These are phyloP conservation scores for Recurvomyces mirabilis DNA, from an alignment of 495 filamentous ascomycete species.

Conservation along the genomic window DNA sequence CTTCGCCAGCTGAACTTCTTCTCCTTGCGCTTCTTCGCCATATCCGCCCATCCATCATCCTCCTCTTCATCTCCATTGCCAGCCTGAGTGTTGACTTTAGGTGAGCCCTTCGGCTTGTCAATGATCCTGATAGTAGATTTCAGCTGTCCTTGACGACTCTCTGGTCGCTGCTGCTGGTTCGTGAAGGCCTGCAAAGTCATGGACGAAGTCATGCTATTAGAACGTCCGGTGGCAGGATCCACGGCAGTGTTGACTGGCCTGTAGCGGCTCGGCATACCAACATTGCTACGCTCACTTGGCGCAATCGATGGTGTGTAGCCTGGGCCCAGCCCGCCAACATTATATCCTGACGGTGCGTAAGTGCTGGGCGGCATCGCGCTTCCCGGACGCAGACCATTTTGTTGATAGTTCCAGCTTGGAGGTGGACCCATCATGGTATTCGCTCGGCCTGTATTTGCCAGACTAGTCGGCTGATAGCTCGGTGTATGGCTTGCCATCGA, in stretches of 20 bases:
- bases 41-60: slow-evolving; percentile 75
- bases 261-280: slow-evolving; percentile 84
- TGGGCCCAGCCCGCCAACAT: slow-evolving; percentile 30
- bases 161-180: slow-evolving; percentile 2
- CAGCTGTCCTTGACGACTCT: background rate
- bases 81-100: slow-evolving; percentile 3
- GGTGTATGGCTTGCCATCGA: slow-evolving; percentile 12
- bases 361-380: slow-evolving; percentile 12
- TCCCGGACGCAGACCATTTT: slow-evolving; percentile 1
- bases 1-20: slow-evolving; percentile 64
- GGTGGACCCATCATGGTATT: slow-evolving; percentile 24
- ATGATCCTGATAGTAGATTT: slow-evolving; percentile 13
- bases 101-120: slow-evolving; percentile 18
- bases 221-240: slow-evolving; percentile 14
- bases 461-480: background rate
- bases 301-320: slow-evolving; percentile 70
- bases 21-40: slow-evolving; percentile 73
- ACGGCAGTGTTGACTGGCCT: slow-evolving; percentile 61
- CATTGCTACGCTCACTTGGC: slow-evolving; percentile 86
- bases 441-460: slow-evolving; percentile 12
- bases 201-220: slow-evolving; percentile 30
- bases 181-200: slow-evolving; percentile 22
- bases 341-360: slow-evolving; percentile 15
- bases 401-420: slow-evolving; percentile 2
- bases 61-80: slow-evolving; percentile 54